Evolutionary conservation across 2,329 filamentous ascomycete genomes (phyloP).

Genomic region (Talaromyces sp.): DNA sequence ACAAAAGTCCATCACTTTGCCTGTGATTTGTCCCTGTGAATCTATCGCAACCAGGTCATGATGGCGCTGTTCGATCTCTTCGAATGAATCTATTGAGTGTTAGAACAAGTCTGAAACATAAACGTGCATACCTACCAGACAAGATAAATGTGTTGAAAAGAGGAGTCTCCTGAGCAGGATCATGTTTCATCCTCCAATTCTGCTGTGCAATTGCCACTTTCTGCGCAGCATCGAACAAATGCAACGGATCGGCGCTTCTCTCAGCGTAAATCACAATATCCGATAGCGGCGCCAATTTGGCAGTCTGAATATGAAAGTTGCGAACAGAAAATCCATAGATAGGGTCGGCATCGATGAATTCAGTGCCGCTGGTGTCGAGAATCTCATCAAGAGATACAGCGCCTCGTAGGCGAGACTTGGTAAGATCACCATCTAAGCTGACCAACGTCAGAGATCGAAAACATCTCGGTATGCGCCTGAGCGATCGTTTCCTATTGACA

Average conservation of each 20-base stretch:
- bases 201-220: conserved; percentile 72
- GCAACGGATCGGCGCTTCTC: conserved; percentile 57
- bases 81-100: conserved; percentile 58
- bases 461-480: conserved; percentile 70
- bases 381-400: conserved; percentile 81
- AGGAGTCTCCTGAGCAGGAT: conserved; percentile 56
- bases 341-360: conserved; percentile 82
- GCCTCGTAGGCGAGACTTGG: conserved; percentile 74
- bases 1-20: conserved; percentile 81
- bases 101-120: background rate
- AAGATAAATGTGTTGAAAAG: conserved; percentile 84
- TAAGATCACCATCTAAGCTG: conserved; percentile 81
- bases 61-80: conserved; percentile 68
- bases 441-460: conserved; percentile 80
- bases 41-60: conserved; percentile 73
- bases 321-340: conserved; percentile 88
- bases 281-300: conserved; percentile 81
- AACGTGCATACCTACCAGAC: conserved; percentile 47
- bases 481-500: conserved; percentile 68
- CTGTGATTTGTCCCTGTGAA: conserved; percentile 68
- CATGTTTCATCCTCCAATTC: conserved; percentile 67
- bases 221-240: conserved; percentile 64
- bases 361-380: conserved; percentile 56
- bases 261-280: conserved; percentile 93
- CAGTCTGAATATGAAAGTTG: conserved; percentile 94